Percentiles rank a stretch among this genome's conserved stretches.
Conservation (phyloP, 306 rosid genomes). For the Neltuma alba region DNA sequence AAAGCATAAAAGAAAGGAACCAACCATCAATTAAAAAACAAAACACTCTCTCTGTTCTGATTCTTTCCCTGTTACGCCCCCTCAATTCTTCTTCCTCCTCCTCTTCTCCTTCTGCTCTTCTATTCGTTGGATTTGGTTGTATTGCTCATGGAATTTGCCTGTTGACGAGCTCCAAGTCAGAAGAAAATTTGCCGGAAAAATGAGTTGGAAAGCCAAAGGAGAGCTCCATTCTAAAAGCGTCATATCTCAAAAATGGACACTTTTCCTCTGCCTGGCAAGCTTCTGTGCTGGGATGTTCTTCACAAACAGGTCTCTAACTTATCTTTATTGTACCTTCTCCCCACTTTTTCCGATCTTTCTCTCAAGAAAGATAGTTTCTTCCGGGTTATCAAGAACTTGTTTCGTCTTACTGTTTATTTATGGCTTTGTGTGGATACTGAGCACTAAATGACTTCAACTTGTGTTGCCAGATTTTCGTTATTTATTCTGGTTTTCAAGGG, state of each 20-base stretch:
- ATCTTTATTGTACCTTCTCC: background rate
- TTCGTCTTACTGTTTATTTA: background rate
- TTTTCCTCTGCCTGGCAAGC: slow-evolving; percentile 80
- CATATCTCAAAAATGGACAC: slow-evolving; percentile 76
- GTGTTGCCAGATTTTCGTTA: slow-evolving; percentile 27
- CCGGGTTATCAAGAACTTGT: background rate
- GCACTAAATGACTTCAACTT: background rate
- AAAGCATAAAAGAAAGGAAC: slow-evolving; percentile 45
- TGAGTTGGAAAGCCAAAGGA: slow-evolving; percentile 89
- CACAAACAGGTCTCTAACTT: slow-evolving; percentile 65
- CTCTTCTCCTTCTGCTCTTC: background rate
- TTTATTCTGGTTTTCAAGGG: slow-evolving; percentile 9
- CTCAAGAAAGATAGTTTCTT: background rate
- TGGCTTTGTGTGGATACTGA: background rate
- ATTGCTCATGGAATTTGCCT: slow-evolving; percentile 45
- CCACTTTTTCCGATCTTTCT: background rate
- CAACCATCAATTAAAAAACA: slow-evolving; percentile 31
- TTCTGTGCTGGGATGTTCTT: slow-evolving; percentile 95
- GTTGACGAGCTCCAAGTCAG: slow-evolving; percentile 21
- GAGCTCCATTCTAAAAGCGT: slow-evolving; percentile 67
- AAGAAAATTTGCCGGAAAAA: slow-evolving; percentile 32
- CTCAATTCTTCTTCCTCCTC: background rate
- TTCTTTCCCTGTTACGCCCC: slow-evolving; percentile 13
- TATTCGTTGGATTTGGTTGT: slow-evolving; percentile 18
- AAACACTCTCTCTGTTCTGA: slow-evolving; percentile 33